Evolutionary conservation across 768 basidiomycete genomes (phyloP), one percentile per base, ranked within the genome.

Genomic region (Chalciporus chontae): DNA sequence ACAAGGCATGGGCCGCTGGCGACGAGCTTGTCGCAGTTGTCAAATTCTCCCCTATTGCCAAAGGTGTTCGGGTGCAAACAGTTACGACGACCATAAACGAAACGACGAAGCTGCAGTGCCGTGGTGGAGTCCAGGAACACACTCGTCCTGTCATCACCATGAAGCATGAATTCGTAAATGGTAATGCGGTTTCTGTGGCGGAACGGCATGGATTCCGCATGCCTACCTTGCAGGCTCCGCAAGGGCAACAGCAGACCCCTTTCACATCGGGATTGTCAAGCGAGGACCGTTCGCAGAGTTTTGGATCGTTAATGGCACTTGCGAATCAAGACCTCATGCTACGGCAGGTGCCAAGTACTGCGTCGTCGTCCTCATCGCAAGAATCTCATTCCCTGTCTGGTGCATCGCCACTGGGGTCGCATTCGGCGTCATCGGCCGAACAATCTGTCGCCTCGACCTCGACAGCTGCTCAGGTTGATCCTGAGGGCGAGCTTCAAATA

Each of bases 1-100:
- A 95, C 76, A 95, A 94, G 64, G 95, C 94, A 0, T 97, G 89
- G 84, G 90, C 93, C 0, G 88, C 85, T 0, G 94, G 94, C 6
- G 94, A 97, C 68, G 78, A 77, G 9, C 71, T 96, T 48, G 85
- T 87, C 0, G 85, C 90, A 0, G 71, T 86, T 11, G 78, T 92
- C 67, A 96, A 95, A 65, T 90, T 96, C 64, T 83, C 83, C 29
- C 94, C 95, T 0, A 71, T 96, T 18, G 72, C 76, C 34, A 97
- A 98, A 67, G 95, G 95, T 8, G 84, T 87, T 5, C 73, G 76
- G 40, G 84, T 97, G 15, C 68, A 81, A 5, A 77, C 69, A 40
- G 78, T 95, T 19, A 67, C 74, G 17, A 89, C 86, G 4, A 75
- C 80, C 8, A 72, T 97, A 40, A 81, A 84, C 52, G 93, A 98